Evolutionary conservation across 257 asterid genomes (phyloP).

Genomic region (Hygrophila difformis): DNA sequence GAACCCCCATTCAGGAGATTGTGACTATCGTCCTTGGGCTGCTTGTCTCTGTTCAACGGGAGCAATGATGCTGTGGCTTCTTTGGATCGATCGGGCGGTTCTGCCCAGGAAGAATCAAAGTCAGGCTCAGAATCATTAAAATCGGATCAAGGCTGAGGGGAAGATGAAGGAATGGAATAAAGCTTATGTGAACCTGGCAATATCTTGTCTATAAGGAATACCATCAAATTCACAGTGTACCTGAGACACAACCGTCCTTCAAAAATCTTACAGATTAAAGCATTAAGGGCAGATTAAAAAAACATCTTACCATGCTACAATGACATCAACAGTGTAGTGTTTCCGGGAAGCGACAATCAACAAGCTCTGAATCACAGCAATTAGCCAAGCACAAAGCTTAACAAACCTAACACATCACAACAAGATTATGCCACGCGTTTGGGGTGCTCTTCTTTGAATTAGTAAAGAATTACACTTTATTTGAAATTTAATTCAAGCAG

Average conservation of each 20-base stretch:
- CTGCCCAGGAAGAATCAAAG: constrained; percentile 26
- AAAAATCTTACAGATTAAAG: neutral
- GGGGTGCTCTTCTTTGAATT: too few species aligned
- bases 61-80: constrained; percentile 37
- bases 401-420: constrained; percentile 40
- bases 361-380: constrained; percentile 70
- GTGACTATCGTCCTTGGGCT: constrained; percentile 56
- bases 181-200: constrained; percentile 56
- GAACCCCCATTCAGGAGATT: constrained; percentile 39
- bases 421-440: constrained; percentile 3
- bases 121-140: constrained; percentile 5
- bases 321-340: constrained; percentile 88
- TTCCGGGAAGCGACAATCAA: constrained; percentile 91
- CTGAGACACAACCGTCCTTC: constrained; percentile 27
- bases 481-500: too few species aligned
- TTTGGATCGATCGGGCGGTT: constrained; percentile 65
- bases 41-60: constrained; percentile 56
- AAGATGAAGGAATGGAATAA: neutral
- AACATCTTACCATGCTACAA: constrained; percentile 77
- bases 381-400: constrained; percentile 66
- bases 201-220: constrained; percentile 72
- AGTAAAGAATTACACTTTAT: too few species aligned
- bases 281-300: neutral
- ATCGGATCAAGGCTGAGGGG: neutral
- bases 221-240: constrained; percentile 85